phyloP scores from a whole-genome alignment of 2,329 filamentous ascomycete species.

The Epichloe typhina region DNA sequence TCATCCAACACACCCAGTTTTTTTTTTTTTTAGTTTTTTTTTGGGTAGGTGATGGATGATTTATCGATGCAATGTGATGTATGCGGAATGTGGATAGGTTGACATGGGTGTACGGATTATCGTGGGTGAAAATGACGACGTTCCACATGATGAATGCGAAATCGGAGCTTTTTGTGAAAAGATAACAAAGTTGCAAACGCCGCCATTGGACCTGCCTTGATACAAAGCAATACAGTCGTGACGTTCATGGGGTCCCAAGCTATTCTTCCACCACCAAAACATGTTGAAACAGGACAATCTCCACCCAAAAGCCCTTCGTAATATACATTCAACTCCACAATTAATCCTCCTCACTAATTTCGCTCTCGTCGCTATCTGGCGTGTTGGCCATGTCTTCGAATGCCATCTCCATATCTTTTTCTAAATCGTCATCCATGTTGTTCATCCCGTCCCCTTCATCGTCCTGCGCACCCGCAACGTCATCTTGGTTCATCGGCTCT shows the following conservation, averaged over 20 bases:
- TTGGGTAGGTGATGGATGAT: too few species aligned
- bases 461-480: slow-evolving; percentile 13
- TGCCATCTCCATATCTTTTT: slow-evolving; percentile 39
- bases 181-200: too few species aligned
- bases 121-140: too few species aligned
- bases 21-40: too few species aligned
- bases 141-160: too few species aligned
- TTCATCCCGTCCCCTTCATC: slow-evolving; percentile 16
- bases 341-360: slow-evolving; percentile 53
- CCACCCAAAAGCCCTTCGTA: background rate
- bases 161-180: too few species aligned
- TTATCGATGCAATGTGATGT: too few species aligned
- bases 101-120: too few species aligned
- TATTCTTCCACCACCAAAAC: background rate
- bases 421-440: slow-evolving; percentile 26
- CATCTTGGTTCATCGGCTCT: slow-evolving; percentile 18
- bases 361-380: slow-evolving; percentile 40
- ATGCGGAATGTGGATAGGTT: too few species aligned
- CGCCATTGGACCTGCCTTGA: background rate
- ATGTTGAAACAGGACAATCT: background rate
- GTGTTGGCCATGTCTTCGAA: slow-evolving; percentile 41
- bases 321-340: background rate
- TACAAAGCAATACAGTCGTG: background rate
- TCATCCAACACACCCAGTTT: too few species aligned
- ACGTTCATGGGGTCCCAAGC: background rate